phyloP scores from a whole-genome alignment of 73 alveolate genomes.

The Paramecium biaurelia region DNA sequence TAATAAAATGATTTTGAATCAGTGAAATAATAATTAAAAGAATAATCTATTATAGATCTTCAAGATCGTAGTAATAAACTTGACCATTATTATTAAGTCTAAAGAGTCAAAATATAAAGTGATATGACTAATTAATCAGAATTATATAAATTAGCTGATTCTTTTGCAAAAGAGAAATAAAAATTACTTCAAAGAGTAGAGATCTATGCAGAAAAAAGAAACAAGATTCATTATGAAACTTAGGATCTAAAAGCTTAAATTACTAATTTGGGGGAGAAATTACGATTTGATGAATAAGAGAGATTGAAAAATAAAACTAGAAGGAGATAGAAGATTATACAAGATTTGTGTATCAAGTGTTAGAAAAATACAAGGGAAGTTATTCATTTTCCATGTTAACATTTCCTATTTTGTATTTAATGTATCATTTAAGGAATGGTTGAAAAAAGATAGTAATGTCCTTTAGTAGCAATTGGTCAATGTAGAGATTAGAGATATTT shows the following conservation, averaged over 20 bases:
- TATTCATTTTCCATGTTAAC: neutral
- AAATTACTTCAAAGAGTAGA: neutral
- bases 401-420: neutral
- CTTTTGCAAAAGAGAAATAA: neutral
- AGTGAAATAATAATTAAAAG: neutral
- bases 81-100: neutral
- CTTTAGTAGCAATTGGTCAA: neutral
- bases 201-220: neutral
- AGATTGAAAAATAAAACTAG: neutral
- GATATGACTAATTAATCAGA: neutral
- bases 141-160: neutral
- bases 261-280: neutral
- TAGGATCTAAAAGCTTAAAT: neutral
- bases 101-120: neutral
- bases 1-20: neutral
- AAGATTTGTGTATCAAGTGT: neutral
- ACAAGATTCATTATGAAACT: neutral
- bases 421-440: neutral
- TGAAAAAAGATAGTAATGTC: neutral
- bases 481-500: neutral
- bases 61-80: neutral
- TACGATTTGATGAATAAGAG: neutral
- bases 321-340: neutral
- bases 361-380: neutral
- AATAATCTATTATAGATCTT: neutral